phyloP scores from a whole-genome alignment of 2,329 filamentous ascomycete species.

The Alternaria brassicicola region DNA sequence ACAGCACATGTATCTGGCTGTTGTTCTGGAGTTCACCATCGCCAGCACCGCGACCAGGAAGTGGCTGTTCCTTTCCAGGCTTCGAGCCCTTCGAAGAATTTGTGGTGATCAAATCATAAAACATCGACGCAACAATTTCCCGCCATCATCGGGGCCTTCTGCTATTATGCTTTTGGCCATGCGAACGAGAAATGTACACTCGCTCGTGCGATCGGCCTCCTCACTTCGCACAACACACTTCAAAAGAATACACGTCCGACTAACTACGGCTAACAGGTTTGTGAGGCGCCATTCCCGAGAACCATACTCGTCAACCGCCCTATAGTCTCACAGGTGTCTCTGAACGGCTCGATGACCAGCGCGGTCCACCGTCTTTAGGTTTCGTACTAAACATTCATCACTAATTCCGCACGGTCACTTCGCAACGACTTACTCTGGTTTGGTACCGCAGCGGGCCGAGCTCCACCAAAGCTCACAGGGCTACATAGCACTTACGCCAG shows the following conservation, averaged over 20 bases:
- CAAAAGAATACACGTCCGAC: constrained; percentile 18
- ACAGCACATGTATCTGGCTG: background rate
- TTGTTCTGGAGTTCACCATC: background rate
- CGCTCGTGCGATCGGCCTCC: constrained; percentile 2
- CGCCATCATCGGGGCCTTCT: background rate
- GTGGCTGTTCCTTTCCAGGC: background rate
- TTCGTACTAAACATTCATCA: constrained; percentile 10
- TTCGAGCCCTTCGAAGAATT: background rate
- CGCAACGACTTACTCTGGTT: constrained; percentile 16
- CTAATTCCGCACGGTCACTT: constrained; percentile 11
- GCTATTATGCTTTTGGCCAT: background rate
- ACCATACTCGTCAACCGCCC: background rate
- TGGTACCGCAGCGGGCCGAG: constrained; percentile 28
- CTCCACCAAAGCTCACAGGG: constrained; percentile 29
- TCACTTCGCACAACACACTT: constrained; percentile 18
- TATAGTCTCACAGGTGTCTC: constrained; percentile 7
- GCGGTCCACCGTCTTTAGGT: constrained; percentile 1
- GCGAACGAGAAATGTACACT: background rate
- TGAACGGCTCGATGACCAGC: constrained; percentile 9
- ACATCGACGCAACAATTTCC: background rate
- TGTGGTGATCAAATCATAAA: background rate
- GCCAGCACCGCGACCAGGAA: background rate
- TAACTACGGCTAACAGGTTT: constrained; percentile 1
- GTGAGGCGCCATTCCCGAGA: background rate
- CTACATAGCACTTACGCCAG: constrained; percentile 9